These are phyloP conservation scores for Hibiscus syriacus DNA, from an alignment of 345 rosid genomes.

Conservation along the genomic window DNA sequence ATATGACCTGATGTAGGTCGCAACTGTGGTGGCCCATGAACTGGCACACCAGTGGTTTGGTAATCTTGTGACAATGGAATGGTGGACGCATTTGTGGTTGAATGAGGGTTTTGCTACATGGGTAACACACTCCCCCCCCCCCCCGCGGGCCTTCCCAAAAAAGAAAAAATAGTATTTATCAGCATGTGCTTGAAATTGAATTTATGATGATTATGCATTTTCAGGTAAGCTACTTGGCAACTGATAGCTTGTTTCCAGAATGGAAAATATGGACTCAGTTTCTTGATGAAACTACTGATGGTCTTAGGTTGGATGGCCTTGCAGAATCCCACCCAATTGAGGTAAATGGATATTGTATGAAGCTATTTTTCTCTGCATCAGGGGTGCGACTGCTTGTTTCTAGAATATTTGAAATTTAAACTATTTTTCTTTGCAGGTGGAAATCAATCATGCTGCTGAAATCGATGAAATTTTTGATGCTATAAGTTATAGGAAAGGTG, in stretches of 20 bases:
- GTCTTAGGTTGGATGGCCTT: slow-evolving; percentile 82
- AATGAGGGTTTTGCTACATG: slow-evolving; percentile 99
- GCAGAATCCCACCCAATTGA: slow-evolving; percentile 96
- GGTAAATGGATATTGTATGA: slow-evolving; percentile 30
- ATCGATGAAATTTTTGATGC: slow-evolving; percentile 92
- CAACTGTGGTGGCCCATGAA: slow-evolving; percentile 96
- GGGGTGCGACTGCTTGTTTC: neutral
- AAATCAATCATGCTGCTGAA: slow-evolving; percentile 75
- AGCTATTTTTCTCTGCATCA: neutral
- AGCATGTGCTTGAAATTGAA: neutral
- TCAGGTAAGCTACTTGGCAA: slow-evolving; percentile 93
- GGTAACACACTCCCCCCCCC: slow-evolving; percentile 33
- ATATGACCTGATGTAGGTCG: slow-evolving; percentile 40
- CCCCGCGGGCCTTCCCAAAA: no score
- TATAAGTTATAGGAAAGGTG: slow-evolving; percentile 88
- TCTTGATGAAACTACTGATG: slow-evolving; percentile 74
- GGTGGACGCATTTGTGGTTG: slow-evolving; percentile 99
- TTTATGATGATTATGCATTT: slow-evolving; percentile 4
- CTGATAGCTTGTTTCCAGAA: slow-evolving; percentile 84
- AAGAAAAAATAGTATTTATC: no score
- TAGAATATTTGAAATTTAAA: neutral
- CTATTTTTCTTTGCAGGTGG: slow-evolving; percentile 44
- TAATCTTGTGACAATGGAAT: slow-evolving; percentile 98
- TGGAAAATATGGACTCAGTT: slow-evolving; percentile 99
- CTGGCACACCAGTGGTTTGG: slow-evolving; percentile 99